Evolutionary conservation across 1,139 yeast species (phyloP).

Genomic region (Williopsis jadinii): DNA sequence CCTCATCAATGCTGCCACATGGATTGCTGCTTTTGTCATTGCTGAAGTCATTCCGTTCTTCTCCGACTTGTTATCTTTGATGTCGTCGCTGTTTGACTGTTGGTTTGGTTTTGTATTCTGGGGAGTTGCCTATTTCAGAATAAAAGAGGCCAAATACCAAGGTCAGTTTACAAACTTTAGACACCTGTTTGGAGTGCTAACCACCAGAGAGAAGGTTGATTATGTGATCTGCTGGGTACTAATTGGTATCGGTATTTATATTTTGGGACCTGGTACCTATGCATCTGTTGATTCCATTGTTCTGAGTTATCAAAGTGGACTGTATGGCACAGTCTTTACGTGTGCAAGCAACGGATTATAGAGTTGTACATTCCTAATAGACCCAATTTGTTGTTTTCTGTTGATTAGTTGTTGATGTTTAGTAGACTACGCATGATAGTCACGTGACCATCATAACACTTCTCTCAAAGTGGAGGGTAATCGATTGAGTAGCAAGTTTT

Average conservation of each 20-base stretch:
- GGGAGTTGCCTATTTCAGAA: constrained; percentile 53
- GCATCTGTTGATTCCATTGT: constrained; percentile 49
- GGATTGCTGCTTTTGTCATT: constrained; percentile 50
- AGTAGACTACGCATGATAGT: too few relatives aligned
- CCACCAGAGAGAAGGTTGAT: constrained; percentile 28
- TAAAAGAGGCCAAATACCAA: constrained; percentile 26
- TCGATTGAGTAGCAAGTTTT: too few relatives aligned
- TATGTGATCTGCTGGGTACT: constrained; percentile 32
- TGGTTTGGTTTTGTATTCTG: constrained; percentile 63
- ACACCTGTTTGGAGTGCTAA: constrained; percentile 25
- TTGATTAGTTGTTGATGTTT: too few relatives aligned
- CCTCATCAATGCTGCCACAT: constrained; percentile 34
- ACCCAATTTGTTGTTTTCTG: too few relatives aligned
- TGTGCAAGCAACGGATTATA: constrained; percentile 40
- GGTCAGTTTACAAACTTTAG: constrained; percentile 22
- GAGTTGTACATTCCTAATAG: not conserved
- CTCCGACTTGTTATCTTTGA: constrained; percentile 47
- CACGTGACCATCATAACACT: too few relatives aligned
- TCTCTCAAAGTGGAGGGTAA: too few relatives aligned
- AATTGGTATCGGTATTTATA: constrained; percentile 41
- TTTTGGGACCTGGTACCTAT: constrained; percentile 54
- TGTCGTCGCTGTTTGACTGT: constrained; percentile 59
- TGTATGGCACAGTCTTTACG: constrained; percentile 43
- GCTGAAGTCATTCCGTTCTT: constrained; percentile 62
- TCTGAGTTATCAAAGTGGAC: constrained; percentile 37